Evolutionary conservation across 2,329 filamentous ascomycete species (phyloP), one percentile per base, ranked within the genome.

Genomic region (Alternaria rosae): DNA sequence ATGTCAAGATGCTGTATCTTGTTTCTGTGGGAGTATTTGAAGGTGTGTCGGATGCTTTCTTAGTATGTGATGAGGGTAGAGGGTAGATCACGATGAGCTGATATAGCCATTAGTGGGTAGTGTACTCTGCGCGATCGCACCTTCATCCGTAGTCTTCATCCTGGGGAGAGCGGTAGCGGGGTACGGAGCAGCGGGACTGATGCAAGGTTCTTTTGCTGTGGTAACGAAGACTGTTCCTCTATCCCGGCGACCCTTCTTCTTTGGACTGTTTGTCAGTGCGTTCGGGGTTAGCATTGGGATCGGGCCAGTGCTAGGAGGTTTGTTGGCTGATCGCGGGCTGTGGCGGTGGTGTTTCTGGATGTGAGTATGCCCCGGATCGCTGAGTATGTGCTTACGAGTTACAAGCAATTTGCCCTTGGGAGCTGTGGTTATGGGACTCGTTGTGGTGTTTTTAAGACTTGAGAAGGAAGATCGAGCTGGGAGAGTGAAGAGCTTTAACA

Each of bases 1-100:
- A 79, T 11, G 76, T 85, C 52, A 82, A 83, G 66, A 82, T 72
- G 41, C 76, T 78, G 4, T 87, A 83, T 72, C 75, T 86, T 4
- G 44, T 67, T 5, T 69, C 67, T 25, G 72, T 83, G 21, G 53
- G 74, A 10, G 63, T 83, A 35, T 83, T 83, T 55, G 81, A 83
- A 63, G 11, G 38, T 45, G 30, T 17, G 42, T 45, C 42, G 66
- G 13, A 25, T 68, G 35, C 35, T 38, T 38, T 38, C 35, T 38
- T 28, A 25, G n/a, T 30, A n/a, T 26, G n/a, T 12, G n/a, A 26
- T 21, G 45, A 48, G 11, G 58, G 59, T 70, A 64, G 45, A 23
- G 20, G 13, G 42, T 44, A 44, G 17, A 21, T 5, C 8, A 44
- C 21, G 20, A 44, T 11, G 17, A 38, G 35, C n/a, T 38, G 42